Percentiles rank a stretch among this genome's conserved stretches.
Evolutionary conservation across 345 rosid species (phyloP).

Genomic region (Lepidium aucheri): DNA sequence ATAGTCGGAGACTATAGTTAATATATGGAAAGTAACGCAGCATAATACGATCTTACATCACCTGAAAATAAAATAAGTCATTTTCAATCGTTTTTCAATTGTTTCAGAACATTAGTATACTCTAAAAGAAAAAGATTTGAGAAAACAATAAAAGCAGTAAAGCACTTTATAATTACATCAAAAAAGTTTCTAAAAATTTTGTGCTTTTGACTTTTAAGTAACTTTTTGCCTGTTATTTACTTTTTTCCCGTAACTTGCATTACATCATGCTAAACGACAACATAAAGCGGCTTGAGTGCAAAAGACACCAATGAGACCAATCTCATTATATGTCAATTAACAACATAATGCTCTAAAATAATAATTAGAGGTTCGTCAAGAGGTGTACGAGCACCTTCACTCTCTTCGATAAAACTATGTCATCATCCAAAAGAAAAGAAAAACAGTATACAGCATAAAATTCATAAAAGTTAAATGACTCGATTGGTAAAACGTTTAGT

Average conservation of each 20-base stretch:
- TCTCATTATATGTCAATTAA: conserved; percentile 3
- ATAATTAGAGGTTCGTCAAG: neutral
- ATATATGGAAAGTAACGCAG: neutral
- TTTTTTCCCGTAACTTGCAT: neutral
- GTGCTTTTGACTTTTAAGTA: conserved; percentile 5
- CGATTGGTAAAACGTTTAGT: neutral
- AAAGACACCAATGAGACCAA: neutral
- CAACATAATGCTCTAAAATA: neutral
- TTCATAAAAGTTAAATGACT: neutral
- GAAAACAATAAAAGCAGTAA: neutral
- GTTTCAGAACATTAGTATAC: neutral
- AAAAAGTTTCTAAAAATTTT: neutral
- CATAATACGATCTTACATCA: neutral
- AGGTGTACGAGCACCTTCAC: neutral
- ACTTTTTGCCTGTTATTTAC: neutral
- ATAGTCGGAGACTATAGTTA: neutral
- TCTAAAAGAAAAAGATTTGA: too few relatives aligned
- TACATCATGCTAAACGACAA: neutral
- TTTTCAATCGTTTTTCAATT: neutral
- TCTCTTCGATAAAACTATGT: neutral
- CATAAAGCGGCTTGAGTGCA: conserved; percentile 7
- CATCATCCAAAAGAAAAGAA: neutral
- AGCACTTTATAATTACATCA: conserved; percentile 2
- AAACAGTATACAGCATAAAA: neutral
- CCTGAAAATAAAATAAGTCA: neutral